Base-by-base conservation (phyloP, 306 rosid genomes). In the Glycyrrhiza uralensis region DNA sequence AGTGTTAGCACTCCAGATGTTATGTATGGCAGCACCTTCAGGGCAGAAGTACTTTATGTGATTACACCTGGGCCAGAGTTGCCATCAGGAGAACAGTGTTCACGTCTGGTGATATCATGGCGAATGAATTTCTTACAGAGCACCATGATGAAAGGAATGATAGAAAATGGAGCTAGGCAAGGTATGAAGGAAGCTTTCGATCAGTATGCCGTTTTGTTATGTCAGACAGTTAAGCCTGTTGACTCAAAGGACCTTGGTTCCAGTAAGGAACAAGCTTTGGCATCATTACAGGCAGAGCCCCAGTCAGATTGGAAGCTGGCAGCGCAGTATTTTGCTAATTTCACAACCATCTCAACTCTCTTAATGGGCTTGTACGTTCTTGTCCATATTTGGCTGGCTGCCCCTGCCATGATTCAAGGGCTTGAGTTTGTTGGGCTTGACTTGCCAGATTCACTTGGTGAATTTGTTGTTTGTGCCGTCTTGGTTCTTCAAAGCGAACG, bases 61-160 rank as follows among this genome's bases (percentile, higher is more conserved):
- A n/a, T n/a, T n/a, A n/a, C n/a, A n/a, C 87, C 96, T 23, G 96
- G 93, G 35, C 97, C 96, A n/a, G 96, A 92, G 82, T 87, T 89
- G 60, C 83, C 89, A 7, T 87, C 89, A 1, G 96, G 88, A 62
- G 87, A 86, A 66, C 89, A 77, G 69, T 82, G 89, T 58, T 83
- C 96, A 0, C 90, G 86, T n/a, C 56, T 92, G 75, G 90, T 87
- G 20, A 79, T 92, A 81, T n/a, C n/a, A n/a, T n/a, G n/a, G n/a
- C n/a, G n/a, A n/a, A n/a, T n/a, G n/a, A n/a, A n/a, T n/a, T n/a
- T n/a, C n/a, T n/a, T n/a, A n/a, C n/a, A n/a, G n/a, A n/a, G n/a
- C n/a, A n/a, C n/a, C n/a, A n/a, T n/a, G 97, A 89, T 92, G 96
- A 92, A 80, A 66, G 97, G 96, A 76, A 83, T 89, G 93, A 92